Evolutionary conservation across 1,284 basidiomycete species (phyloP), one percentile per base, ranked within the genome.

Genomic region (Ustilago trichophora): DNA sequence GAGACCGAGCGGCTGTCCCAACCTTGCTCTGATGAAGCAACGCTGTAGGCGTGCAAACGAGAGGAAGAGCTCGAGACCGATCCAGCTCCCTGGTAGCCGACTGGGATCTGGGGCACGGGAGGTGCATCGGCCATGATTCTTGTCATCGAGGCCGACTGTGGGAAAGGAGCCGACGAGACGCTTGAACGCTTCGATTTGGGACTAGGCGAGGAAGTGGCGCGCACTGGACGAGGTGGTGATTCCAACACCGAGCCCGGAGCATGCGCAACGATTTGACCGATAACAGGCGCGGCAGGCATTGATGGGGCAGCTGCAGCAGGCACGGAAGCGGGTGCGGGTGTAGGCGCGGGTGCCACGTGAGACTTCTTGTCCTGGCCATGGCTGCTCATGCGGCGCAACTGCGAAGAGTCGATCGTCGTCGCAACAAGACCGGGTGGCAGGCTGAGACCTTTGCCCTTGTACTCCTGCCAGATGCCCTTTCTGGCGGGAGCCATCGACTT

Each of bases 371-470:
- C 56, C 25, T 55, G 51, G 13, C 11, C 56, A 19, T 55, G 51
- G 13, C 11, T 41, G 27, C 47, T 56, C 47, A 45, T 45, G 6
- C 58, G 53, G 24, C 65, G 65, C 38, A 54, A 21, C 29, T 46
- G 35, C 16, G 73, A 74, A 16, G 55, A 67, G 35, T 66, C 72
- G 33, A 75, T 71, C 1, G 72, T 75, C 16, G 73, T 75, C 2
- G 72, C 73, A 12, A 73, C 41, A 0, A 75, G 58, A 31, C 73
- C 73, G 15, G 70, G 63, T 13, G 73, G 73, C 31, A 75, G 32
- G 47, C 64, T 74, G 36, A 75, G 60, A 21, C 71, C 73, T 11
- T 68, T 66, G 46, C 73, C 73, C 27, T 63, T 63, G 58, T 74
- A 75, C 38, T 73, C 58, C 31, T 53, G 45, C 68, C 62, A 66